Conservation (phyloP, 2,329 filamentous ascomycete genomes). For the Bertia moriformis region DNA sequence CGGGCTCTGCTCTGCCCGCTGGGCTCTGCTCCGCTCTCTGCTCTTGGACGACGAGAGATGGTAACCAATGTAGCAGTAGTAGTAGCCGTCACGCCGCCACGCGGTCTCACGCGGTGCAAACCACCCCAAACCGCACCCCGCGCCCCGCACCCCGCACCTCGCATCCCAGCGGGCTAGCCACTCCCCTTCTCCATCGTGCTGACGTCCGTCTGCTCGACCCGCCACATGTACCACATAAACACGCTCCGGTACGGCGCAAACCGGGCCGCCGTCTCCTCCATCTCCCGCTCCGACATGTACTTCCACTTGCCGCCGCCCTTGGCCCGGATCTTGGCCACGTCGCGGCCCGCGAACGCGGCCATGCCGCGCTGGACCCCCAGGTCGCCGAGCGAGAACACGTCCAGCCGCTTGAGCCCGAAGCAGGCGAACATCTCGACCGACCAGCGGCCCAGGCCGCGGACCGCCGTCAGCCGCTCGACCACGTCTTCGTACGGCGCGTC, state of each 20-base stretch:
- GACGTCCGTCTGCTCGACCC: conserved; percentile 66
- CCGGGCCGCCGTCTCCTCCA: conserved; percentile 65
- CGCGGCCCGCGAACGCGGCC: conserved; percentile 70
- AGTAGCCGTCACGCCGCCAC: too few relatives aligned
- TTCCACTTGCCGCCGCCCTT: conserved; percentile 90
- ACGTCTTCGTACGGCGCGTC: conserved; percentile 75
- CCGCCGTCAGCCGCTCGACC: conserved; percentile 66
- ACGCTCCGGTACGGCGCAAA: conserved; percentile 80
- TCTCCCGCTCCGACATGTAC: conserved; percentile 90
- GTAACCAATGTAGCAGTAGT: too few relatives aligned
- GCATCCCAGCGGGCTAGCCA: too few relatives aligned
- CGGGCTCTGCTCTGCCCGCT: too few relatives aligned
- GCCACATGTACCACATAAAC: conserved; percentile 99
- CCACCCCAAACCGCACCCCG: too few relatives aligned
- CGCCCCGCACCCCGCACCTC: too few relatives aligned
- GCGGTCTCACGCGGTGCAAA: too few relatives aligned
- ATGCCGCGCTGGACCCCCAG: conserved; percentile 89
- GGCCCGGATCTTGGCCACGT: conserved; percentile 70
- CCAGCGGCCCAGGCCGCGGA: conserved; percentile 78
- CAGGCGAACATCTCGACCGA: conserved; percentile 96
- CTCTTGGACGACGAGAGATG: too few relatives aligned
- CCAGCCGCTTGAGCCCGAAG: conserved; percentile 85
- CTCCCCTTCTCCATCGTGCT: conserved; percentile 46
- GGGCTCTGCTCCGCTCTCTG: too few relatives aligned
- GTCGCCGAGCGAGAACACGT: conserved; percentile 86